Percentiles rank a stretch among this genome's conserved stretches.
These are phyloP conservation scores for Penicillium palitans DNA, from an alignment of 2,329 filamentous ascomycete species.

Conservation along the genomic window DNA sequence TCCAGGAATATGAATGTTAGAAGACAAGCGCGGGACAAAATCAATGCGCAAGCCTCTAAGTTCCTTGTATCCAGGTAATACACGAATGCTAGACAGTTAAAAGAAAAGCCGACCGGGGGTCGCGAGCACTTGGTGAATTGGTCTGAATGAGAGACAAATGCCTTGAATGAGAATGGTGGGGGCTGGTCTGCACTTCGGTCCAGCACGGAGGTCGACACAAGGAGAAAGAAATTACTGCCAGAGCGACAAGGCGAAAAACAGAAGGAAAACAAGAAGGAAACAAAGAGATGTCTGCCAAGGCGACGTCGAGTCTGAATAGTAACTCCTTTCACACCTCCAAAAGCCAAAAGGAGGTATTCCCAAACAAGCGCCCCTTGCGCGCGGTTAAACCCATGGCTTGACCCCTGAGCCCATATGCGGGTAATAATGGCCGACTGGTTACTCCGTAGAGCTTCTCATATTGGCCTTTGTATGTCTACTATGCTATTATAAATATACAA, in stretches of 20 bases:
- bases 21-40: constrained; percentile 6
- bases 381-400: constrained; percentile 32
- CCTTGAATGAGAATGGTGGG: constrained; percentile 20
- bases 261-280: constrained; percentile 17
- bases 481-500: not conserved
- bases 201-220: constrained; percentile 18
- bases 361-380: constrained; percentile 43
- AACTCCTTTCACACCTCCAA: constrained; percentile 27
- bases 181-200: constrained; percentile 23
- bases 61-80: not conserved
- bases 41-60: constrained; percentile 5
- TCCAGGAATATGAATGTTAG: constrained; percentile 18
- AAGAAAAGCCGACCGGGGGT: constrained; percentile 6
- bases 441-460: not conserved
- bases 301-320: constrained; percentile 11
- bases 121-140: constrained; percentile 10
- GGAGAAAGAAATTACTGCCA: constrained; percentile 33
- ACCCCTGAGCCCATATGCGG: constrained; percentile 14
- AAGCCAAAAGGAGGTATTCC: constrained; percentile 36
- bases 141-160: constrained; percentile 28
- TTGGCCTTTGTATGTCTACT: not conserved
- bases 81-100: not conserved
- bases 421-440: not conserved
- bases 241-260: constrained; percentile 27
- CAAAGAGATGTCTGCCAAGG: constrained; percentile 8